These are phyloP conservation scores for Leishmania guyanensis DNA, from an alignment of 208 protist species.

Conservation along the genomic window DNA sequence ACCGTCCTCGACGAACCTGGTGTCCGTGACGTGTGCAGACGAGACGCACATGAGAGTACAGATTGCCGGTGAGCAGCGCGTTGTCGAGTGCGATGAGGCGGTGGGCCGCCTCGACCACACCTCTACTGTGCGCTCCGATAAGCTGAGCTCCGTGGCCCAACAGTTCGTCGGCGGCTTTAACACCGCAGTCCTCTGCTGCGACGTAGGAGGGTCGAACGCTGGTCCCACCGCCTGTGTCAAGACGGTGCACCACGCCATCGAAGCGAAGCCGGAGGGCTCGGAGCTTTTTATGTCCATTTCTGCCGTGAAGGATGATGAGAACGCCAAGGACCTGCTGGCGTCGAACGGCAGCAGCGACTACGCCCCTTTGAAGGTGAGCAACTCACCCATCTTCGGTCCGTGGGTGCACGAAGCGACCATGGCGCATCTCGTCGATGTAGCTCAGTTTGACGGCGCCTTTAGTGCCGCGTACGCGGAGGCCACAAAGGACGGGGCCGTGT, in stretches of 20 bases:
- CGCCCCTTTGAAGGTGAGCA: slow-evolving; percentile 26
- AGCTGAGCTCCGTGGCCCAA: slow-evolving; percentile 26
- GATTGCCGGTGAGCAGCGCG: slow-evolving; percentile 7
- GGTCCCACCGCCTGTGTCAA: slow-evolving; percentile 30
- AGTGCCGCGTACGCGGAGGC: slow-evolving; percentile 23
- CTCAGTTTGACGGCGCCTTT: slow-evolving; percentile 29
- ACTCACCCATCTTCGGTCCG: slow-evolving; percentile 66
- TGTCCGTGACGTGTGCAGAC: slow-evolving; percentile 18
- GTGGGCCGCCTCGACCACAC: slow-evolving; percentile 26
- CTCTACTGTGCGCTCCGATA: slow-evolving; percentile 27
- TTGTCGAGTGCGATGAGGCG: slow-evolving; percentile 40
- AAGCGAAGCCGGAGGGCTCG: slow-evolving; percentile 17
- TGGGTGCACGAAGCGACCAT: slow-evolving; percentile 36
- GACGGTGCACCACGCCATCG: slow-evolving; percentile 24
- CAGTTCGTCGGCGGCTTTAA: slow-evolving; percentile 42
- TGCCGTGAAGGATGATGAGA: slow-evolving; percentile 23
- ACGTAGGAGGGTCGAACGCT: slow-evolving; percentile 37
- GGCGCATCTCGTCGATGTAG: slow-evolving; percentile 19
- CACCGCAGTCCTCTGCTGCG: slow-evolving; percentile 47
- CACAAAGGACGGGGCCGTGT: slow-evolving; percentile 30
- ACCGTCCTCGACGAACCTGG: slow-evolving; percentile 4
- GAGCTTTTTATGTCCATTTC: slow-evolving; percentile 47
- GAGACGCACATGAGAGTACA: slow-evolving; percentile 27
- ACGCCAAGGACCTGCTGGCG: slow-evolving; percentile 37
- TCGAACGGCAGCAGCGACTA: slow-evolving; percentile 12